Conservation (phyloP, 495 filamentous ascomycete species). For the Bathelium albidoporum region DNA sequence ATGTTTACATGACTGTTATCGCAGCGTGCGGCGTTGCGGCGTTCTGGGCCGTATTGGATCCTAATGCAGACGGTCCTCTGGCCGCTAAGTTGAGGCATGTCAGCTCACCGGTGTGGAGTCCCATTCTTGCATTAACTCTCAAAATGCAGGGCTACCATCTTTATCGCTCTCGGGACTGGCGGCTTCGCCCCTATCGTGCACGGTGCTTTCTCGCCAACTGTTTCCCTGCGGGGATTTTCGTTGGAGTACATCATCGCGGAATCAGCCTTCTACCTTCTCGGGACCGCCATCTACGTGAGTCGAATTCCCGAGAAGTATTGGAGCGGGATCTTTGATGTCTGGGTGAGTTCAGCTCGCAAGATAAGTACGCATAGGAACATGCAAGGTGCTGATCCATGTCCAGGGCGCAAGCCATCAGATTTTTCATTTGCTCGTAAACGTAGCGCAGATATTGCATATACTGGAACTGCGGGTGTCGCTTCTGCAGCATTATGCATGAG, state of each 20-base stretch:
- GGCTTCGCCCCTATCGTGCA: background rate
- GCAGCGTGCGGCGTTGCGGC: background rate
- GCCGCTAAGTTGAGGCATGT: conserved; percentile 1
- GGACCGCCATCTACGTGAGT: background rate
- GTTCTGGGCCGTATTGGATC: background rate
- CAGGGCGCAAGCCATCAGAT: conserved; percentile 1
- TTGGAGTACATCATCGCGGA: background rate
- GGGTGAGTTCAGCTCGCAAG: conserved; percentile 1
- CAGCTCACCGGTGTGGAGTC: background rate
- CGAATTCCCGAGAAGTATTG: background rate
- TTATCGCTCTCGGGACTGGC: background rate
- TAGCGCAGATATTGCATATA: background rate
- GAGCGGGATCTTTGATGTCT: background rate
- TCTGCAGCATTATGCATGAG: background rate
- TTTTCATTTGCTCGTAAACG: conserved; percentile 2
- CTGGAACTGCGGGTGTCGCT: background rate
- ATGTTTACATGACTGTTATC: background rate
- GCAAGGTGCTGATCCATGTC: background rate
- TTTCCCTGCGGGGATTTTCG: conserved; percentile 1
- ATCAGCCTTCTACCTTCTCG: conserved; percentile 1
- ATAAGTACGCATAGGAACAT: background rate
- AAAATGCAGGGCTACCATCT: background rate
- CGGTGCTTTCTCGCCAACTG: background rate
- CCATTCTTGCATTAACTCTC: background rate
- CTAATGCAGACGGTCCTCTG: background rate